phyloP scores from a whole-genome alignment of 345 rosid species.

The Hypericum androsaemum region DNA sequence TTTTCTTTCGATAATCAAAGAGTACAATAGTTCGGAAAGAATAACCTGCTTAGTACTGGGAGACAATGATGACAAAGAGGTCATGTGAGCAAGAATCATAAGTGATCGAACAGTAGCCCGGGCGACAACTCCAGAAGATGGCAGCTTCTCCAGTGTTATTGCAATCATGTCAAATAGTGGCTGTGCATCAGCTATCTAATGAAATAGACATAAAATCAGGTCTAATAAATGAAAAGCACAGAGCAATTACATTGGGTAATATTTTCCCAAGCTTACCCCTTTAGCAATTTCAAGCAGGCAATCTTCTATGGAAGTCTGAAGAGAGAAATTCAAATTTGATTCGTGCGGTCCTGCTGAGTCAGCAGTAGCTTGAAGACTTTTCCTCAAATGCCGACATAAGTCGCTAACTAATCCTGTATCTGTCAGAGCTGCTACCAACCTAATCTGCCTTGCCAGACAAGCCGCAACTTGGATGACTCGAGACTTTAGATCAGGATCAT shows the following conservation, averaged over 20 bases:
- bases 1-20: too few species aligned
- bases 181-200: constrained; percentile 48
- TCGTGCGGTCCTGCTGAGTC: constrained; percentile 65
- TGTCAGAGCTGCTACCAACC: constrained; percentile 47
- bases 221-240: constrained; percentile 6
- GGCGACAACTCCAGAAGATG: constrained; percentile 68
- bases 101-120: constrained; percentile 69
- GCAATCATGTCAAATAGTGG: constrained; percentile 75
- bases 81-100: constrained; percentile 71
- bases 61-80: constrained; percentile 48
- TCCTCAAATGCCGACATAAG: constrained; percentile 88
- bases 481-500: constrained; percentile 70
- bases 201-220: constrained; percentile 3
- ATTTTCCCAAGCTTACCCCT: constrained; percentile 41
- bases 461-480: constrained; percentile 64
- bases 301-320: constrained; percentile 85
- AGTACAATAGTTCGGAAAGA: too few species aligned
- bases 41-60: constrained; percentile 56
- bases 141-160: constrained; percentile 68
- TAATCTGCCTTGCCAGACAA: constrained; percentile 62
- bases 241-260: constrained; percentile 5
- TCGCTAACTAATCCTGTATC: constrained; percentile 81
- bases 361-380: constrained; percentile 69
- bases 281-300: constrained; percentile 82
- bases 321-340: constrained; percentile 44